These are phyloP conservation scores for Lipomyces mesembrius DNA, from an alignment of 805 yeast genomes.

Conservation along the genomic window DNA sequence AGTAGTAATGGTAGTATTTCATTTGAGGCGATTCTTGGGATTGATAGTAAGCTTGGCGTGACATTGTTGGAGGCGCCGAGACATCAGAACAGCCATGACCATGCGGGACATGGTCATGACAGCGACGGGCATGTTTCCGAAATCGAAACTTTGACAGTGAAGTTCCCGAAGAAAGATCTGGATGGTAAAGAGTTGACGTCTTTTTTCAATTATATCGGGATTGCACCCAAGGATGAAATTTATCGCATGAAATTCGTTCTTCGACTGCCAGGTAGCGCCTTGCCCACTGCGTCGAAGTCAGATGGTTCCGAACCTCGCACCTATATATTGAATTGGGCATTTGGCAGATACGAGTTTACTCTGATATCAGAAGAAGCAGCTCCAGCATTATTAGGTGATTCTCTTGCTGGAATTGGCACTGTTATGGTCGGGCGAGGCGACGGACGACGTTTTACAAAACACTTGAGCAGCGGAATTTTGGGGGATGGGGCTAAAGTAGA, in stretches of 20 bases:
- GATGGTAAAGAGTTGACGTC: constrained; percentile 17
- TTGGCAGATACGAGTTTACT: constrained; percentile 37
- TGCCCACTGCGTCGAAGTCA: constrained; percentile 13
- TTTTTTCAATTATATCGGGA: constrained; percentile 27
- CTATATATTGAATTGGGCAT: constrained; percentile 37
- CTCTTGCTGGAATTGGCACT: constrained; percentile 33
- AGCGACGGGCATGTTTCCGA: constrained; percentile 26
- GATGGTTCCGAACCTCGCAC: background rate
- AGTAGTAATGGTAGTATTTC: constrained; percentile 34
- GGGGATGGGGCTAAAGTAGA: constrained; percentile 19
- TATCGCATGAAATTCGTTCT: constrained; percentile 37
- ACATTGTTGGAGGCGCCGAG: constrained; percentile 4
- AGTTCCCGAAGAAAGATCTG: constrained; percentile 6
- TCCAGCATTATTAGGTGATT: constrained; percentile 15
- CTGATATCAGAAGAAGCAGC: constrained; percentile 18
- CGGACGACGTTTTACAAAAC: constrained; percentile 29
- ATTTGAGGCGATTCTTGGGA: constrained; percentile 34
- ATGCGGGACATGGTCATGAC: constrained; percentile 12
- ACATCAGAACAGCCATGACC: background rate
- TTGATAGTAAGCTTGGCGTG: constrained; percentile 35
- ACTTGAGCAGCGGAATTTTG: constrained; percentile 23
- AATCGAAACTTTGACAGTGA: constrained; percentile 35
- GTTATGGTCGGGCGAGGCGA: constrained; percentile 39
- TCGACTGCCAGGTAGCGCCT: constrained; percentile 3
- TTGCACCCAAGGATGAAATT: constrained; percentile 38